Evolutionary conservation across 257 asterid genomes (phyloP).

Genomic region (Ballota nigra): DNA sequence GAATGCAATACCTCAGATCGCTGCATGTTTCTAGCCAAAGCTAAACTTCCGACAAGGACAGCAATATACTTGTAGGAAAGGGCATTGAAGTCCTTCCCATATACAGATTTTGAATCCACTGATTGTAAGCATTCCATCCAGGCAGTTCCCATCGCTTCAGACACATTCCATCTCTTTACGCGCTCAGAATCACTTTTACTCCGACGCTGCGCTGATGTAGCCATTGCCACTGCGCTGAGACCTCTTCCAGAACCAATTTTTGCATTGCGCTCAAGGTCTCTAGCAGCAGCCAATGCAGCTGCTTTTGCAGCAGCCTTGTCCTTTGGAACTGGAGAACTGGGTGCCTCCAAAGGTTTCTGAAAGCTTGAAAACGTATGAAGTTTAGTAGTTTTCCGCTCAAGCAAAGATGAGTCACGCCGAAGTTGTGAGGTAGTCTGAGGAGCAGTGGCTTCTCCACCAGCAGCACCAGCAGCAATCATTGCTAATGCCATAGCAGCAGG

Average conservation of each 20-base stretch:
- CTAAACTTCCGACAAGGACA: slow-evolving; percentile 95
- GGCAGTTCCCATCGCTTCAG: slow-evolving; percentile 98
- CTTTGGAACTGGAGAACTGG: slow-evolving; percentile 72
- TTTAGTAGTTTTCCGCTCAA: slow-evolving; percentile 74
- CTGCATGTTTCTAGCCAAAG: slow-evolving; percentile 97
- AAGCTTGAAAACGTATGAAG: slow-evolving; percentile 95
- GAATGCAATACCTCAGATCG: slow-evolving; percentile 74
- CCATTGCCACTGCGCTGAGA: slow-evolving; percentile 99
- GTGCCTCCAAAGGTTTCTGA: slow-evolving; percentile 81
- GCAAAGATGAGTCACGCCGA: slow-evolving; percentile 89
- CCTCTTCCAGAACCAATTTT: slow-evolving; percentile 99
- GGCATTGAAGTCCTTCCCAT: slow-evolving; percentile 93
- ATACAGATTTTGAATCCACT: slow-evolving; percentile 89
- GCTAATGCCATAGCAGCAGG: slow-evolving; percentile 99
- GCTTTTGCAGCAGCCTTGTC: slow-evolving; percentile 99
- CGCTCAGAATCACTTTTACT: slow-evolving; percentile 79
- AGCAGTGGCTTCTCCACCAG: slow-evolving; percentile 78
- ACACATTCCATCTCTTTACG: slow-evolving; percentile 92
- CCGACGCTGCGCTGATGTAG: slow-evolving; percentile 91
- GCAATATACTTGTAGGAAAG: slow-evolving; percentile 88
- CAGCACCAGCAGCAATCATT: slow-evolving; percentile 99
- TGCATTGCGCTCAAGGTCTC: slow-evolving; percentile 97
- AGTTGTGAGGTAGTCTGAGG: slow-evolving; percentile 68
- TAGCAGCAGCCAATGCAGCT: slow-evolving; percentile 98
- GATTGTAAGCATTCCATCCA: slow-evolving; percentile 97